Evolutionary conservation across 768 basidiomycete species (phyloP).

Genomic region (Dacryopinax primogenitus): DNA sequence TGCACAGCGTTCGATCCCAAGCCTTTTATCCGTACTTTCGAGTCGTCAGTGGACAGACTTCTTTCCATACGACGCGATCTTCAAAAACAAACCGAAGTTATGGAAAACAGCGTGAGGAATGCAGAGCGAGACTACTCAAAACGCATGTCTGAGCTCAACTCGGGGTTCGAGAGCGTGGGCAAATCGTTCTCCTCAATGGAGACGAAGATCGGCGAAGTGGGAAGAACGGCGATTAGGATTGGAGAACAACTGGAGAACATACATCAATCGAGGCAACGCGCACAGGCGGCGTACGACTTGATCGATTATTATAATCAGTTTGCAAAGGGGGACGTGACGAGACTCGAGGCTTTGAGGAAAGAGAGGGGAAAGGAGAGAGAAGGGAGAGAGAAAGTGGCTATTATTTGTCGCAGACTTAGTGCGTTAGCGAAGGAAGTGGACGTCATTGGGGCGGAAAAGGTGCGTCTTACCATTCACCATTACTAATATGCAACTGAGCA

Average conservation of each 20-base stretch:
- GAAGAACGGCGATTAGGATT: slow-evolving; percentile 84
- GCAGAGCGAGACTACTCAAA: slow-evolving; percentile 90
- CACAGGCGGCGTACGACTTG: slow-evolving; percentile 86
- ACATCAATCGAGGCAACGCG: slow-evolving; percentile 80
- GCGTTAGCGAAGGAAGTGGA: slow-evolving; percentile 91
- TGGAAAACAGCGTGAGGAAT: slow-evolving; percentile 79
- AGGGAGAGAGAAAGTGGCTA: slow-evolving; percentile 76
- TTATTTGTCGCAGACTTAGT: slow-evolving; percentile 70
- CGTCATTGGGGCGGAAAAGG: slow-evolving; percentile 67
- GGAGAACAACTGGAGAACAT: slow-evolving; percentile 97
- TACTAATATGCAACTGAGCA: neutral
- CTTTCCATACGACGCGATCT: slow-evolving; percentile 81
- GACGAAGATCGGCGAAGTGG: slow-evolving; percentile 79
- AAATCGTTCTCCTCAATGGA: slow-evolving; percentile 85
- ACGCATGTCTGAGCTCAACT: slow-evolving; percentile 84
- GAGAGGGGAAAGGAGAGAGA: slow-evolving; percentile 55
- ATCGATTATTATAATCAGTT: slow-evolving; percentile 92
- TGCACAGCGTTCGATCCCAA: slow-evolving; percentile 77
- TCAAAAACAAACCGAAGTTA: slow-evolving; percentile 75
- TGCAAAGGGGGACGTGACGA: slow-evolving; percentile 61
- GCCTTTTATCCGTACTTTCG: slow-evolving; percentile 86
- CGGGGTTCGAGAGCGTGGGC: slow-evolving; percentile 87
- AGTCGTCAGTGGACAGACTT: slow-evolving; percentile 76
- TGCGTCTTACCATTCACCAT: slow-evolving; percentile 23
- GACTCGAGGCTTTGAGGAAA: slow-evolving; percentile 63